Percentiles rank a stretch among this genome's conserved stretches.
Evolutionary conservation across 257 asterid genomes (phyloP).

Genomic region (Lycium barbarum): DNA sequence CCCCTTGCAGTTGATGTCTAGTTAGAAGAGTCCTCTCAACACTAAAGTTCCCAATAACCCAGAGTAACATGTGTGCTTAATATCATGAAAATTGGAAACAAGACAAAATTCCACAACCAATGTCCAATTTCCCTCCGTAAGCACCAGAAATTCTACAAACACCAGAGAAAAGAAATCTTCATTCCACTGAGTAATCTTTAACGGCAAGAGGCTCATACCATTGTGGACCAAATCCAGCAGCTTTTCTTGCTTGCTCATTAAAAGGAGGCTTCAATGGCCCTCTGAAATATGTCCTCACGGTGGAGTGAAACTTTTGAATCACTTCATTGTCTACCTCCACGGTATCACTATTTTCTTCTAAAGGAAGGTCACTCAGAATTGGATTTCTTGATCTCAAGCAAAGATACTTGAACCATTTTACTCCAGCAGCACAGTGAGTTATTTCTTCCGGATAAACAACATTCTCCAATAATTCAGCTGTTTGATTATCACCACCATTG

Average conservation of each 20-base stretch:
- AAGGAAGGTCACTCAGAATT: slow-evolving; percentile 24
- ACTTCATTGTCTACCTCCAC: slow-evolving; percentile 47
- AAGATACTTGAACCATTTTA: slow-evolving; percentile 87
- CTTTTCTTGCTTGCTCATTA: slow-evolving; percentile 80
- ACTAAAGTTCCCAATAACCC: background rate
- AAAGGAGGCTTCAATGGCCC: slow-evolving; percentile 97
- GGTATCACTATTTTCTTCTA: slow-evolving; percentile 33
- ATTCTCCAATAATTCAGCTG: slow-evolving; percentile 80
- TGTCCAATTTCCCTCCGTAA: background rate
- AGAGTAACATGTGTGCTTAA: background rate
- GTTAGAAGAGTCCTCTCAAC: background rate
- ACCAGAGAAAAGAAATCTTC: background rate
- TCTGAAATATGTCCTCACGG: slow-evolving; percentile 72
- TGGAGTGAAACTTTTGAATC: slow-evolving; percentile 69
- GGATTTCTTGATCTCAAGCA: slow-evolving; percentile 54
- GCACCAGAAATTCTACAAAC: background rate
- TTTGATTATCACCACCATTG: slow-evolving; percentile 81
- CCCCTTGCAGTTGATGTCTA: background rate
- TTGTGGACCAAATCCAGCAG: slow-evolving; percentile 90
- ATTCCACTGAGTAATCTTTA: slow-evolving; percentile 39
- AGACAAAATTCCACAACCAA: background rate
- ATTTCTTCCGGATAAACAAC: slow-evolving; percentile 94
- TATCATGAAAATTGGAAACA: background rate
- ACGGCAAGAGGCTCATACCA: slow-evolving; percentile 95
- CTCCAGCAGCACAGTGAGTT: slow-evolving; percentile 92